Evolutionary conservation across 345 rosid genomes (phyloP).

Genomic region (Erucastrum elatum): DNA sequence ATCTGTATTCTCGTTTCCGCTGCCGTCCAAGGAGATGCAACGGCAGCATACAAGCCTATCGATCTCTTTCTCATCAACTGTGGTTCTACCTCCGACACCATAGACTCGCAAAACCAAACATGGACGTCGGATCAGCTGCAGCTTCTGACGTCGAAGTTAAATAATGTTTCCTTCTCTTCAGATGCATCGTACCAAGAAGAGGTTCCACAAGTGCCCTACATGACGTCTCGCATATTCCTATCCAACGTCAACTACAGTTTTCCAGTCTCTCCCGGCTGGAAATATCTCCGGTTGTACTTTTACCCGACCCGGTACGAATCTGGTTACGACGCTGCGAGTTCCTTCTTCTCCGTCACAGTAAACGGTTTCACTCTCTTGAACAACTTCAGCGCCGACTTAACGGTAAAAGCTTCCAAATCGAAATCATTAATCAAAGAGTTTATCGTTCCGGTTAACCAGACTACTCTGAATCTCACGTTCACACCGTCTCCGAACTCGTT

Average conservation of each 20-base stretch:
- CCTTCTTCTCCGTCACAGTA: slow-evolving; percentile 30
- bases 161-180: background rate
- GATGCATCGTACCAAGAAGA: background rate
- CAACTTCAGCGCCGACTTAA: slow-evolving; percentile 41
- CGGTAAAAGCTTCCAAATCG: background rate
- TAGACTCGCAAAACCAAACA: background rate
- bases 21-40: background rate
- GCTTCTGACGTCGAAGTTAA: background rate
- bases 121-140: background rate
- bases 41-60: slow-evolving; percentile 9
- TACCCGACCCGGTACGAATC: slow-evolving; percentile 24
- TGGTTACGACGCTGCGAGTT: background rate
- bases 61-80: slow-evolving; percentile 23
- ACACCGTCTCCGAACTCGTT: slow-evolving; percentile 28
- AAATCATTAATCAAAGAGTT: slow-evolving; percentile 29
- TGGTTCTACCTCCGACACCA: background rate
- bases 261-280: slow-evolving; percentile 31
- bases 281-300: slow-evolving; percentile 40
- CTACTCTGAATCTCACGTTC: slow-evolving; percentile 41
- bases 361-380: slow-evolving; percentile 38
- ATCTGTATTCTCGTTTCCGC: background rate
- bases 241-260: slow-evolving; percentile 26
- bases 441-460: slow-evolving; percentile 13
- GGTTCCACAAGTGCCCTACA: slow-evolving; percentile 30
- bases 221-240: slow-evolving; percentile 34